Percentiles rank a stretch among this genome's conserved stretches.
Conservation (phyloP, 1,284 basidiomycete species). For the Coriolopsis trogii region DNA sequence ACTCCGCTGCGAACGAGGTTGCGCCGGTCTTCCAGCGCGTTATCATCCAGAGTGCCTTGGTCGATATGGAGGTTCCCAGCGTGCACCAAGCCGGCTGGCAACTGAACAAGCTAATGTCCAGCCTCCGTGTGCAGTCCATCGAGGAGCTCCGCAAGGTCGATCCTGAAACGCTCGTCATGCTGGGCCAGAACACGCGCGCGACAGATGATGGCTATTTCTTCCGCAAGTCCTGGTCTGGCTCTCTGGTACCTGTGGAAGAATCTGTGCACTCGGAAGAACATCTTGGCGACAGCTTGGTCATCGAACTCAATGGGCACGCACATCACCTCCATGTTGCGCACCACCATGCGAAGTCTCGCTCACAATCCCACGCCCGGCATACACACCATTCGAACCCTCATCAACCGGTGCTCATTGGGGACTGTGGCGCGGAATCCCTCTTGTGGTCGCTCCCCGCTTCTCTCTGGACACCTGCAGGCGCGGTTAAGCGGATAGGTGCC, state of each 20-base stretch:
- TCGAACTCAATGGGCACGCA: slow-evolving; percentile 30
- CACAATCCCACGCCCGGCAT: slow-evolving; percentile 32
- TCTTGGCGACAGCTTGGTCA: slow-evolving; percentile 28
- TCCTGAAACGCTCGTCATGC: slow-evolving; percentile 54
- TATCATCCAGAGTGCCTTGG: slow-evolving; percentile 65
- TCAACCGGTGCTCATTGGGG: slow-evolving; percentile 75
- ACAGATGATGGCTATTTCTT: slow-evolving; percentile 73
- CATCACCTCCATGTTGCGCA: slow-evolving; percentile 33
- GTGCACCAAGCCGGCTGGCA: slow-evolving; percentile 65
- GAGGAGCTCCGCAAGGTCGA: slow-evolving; percentile 62
- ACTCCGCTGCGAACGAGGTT: slow-evolving; percentile 62
- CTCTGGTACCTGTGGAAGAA: slow-evolving; percentile 42
- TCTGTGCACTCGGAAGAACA: slow-evolving; percentile 24
- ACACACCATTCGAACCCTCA: slow-evolving; percentile 31
- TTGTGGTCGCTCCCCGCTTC: slow-evolving; percentile 61
- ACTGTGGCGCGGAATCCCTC: slow-evolving; percentile 65
- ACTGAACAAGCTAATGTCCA: slow-evolving; percentile 59
- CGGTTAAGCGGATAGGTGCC: slow-evolving; percentile 67
- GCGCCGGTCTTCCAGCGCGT: slow-evolving; percentile 65
- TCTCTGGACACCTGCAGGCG: slow-evolving; percentile 60
- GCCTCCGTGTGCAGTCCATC: slow-evolving; percentile 52
- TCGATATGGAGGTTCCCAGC: slow-evolving; percentile 63
- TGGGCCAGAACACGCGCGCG: slow-evolving; percentile 52
- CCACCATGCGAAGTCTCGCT: slow-evolving; percentile 31
- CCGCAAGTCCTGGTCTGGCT: slow-evolving; percentile 57